phyloP scores from a whole-genome alignment of 805 yeast genomes.

The Nakazawaea holstii region DNA sequence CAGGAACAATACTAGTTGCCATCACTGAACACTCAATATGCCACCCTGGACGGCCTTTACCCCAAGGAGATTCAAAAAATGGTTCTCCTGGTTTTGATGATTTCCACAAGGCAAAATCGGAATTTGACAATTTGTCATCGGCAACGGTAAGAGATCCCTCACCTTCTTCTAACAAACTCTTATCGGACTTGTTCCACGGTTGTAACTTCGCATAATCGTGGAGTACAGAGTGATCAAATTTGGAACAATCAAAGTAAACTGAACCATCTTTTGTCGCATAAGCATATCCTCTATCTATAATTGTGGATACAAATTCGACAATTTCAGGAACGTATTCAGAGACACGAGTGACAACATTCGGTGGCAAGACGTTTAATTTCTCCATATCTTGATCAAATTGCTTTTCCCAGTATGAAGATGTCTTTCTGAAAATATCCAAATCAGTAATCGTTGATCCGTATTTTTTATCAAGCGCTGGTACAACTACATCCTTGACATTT shows the following conservation, averaged over 20 bases:
- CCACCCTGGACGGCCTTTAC: constrained; percentile 98
- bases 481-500: constrained; percentile 67
- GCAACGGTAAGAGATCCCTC: constrained; percentile 73
- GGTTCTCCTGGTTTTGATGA: constrained; percentile 97
- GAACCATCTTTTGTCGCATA: constrained; percentile 83
- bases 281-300: constrained; percentile 78
- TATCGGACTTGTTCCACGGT: constrained; percentile 95
- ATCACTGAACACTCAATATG: constrained; percentile 98
- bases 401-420: constrained; percentile 87
- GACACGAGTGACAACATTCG: constrained; percentile 86
- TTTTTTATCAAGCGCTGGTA: constrained; percentile 65
- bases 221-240: constrained; percentile 63
- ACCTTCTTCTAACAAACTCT: constrained; percentile 84
- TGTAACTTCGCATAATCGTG: constrained; percentile 94
- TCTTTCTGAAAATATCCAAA: constrained; percentile 72
- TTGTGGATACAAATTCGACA: constrained; percentile 67
- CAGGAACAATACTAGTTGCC: constrained; percentile 88
- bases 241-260: constrained; percentile 89
- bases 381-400: constrained; percentile 84
- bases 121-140: constrained; percentile 62
- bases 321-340: constrained; percentile 95
- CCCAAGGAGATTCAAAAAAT: constrained; percentile 94
- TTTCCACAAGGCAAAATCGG: constrained; percentile 97
- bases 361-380: constrained; percentile 75
- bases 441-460: constrained; percentile 76